Evolutionary conservation across 441 rosid species (phyloP), one percentile per base, ranked within the genome.

Genomic region (Erodium texanum): DNA sequence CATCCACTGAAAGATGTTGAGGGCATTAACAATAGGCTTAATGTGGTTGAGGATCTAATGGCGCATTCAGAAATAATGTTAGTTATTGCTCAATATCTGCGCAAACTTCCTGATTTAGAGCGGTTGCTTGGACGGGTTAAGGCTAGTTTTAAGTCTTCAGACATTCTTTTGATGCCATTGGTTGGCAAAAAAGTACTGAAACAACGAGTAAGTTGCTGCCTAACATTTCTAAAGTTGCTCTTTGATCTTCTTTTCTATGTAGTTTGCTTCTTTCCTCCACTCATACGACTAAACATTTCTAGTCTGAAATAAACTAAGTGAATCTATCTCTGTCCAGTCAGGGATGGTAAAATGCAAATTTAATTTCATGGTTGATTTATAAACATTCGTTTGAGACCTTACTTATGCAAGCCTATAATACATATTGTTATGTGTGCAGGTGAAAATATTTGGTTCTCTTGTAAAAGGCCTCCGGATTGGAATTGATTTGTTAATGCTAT

Each of bases 391-490:
- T 50, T n/a, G 56, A 50, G 18, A 16, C 56, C 56, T 20, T 50
- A 50, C 14, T 50, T 15, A 20, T 59, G 27, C 50, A 66, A 45
- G 41, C 10, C 5, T 68, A 48, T 56, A 16, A 24, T 50, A 22
- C 24, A 48, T 66, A 22, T 41, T 41, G 3, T 34, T 58, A 11
- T 66, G 59, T 67, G 66, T 74, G 22, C 81, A 94, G 99, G 92
- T 94, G 77, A 94, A 84, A 79, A 85, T 82, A 48, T 94, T 94
- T 69, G 94, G 87, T 62, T 83, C 87, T 71, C 83, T 88, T 71
- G 94, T 94, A 70, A 92, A 92, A 82, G 98, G 99, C 64, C 85
- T 92, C 70, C 81, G 92, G 77, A 71, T 56, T 76, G 99, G 89
- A 71, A 73, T 92, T 66, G 89, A 89, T 82, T 80, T 94, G 75